These are phyloP conservation scores for Mentha longifolia DNA, from an alignment of 257 asterid species.

Conservation along the genomic window DNA sequence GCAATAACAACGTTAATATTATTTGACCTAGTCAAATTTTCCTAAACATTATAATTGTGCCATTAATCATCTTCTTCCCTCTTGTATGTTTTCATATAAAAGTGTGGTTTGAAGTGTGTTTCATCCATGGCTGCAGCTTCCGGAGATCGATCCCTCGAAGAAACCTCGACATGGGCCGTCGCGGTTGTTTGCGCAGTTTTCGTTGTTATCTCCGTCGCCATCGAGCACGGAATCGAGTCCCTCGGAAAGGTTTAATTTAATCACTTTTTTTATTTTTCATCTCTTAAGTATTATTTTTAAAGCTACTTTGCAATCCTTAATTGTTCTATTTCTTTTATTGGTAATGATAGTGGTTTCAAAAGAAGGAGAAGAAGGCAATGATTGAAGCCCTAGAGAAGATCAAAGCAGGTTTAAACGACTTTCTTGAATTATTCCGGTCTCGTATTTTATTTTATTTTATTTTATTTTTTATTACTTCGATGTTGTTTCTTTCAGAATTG, in stretches of 20 bases:
- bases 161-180: slow-evolving; percentile 89
- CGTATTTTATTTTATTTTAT: not conserved
- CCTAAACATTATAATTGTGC: not conserved
- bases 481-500: slow-evolving; percentile 43
- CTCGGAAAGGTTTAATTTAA: slow-evolving; percentile 61
- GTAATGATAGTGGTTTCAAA: slow-evolving; percentile 62
- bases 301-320: not conserved
- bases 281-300: no score
- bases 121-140: slow-evolving; percentile 42
- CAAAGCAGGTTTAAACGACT: slow-evolving; percentile 49
- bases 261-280: not conserved
- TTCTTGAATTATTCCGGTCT: not conserved
- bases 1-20: slow-evolving; percentile 15
- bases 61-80: not conserved
- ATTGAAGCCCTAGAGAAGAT: slow-evolving; percentile 71
- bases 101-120: not conserved
- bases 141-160: slow-evolving; percentile 59
- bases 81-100: not conserved
- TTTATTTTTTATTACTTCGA: not conserved
- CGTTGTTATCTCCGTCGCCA: slow-evolving; percentile 55
- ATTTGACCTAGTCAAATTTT: slow-evolving; percentile 24
- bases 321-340: not conserved
- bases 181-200: slow-evolving; percentile 72
- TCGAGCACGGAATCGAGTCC: slow-evolving; percentile 73
- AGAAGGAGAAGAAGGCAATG: slow-evolving; percentile 65